Conservation (phyloP, 2,329 filamentous ascomycete genomes). For the Pseudogymnoascus sp. region DNA sequence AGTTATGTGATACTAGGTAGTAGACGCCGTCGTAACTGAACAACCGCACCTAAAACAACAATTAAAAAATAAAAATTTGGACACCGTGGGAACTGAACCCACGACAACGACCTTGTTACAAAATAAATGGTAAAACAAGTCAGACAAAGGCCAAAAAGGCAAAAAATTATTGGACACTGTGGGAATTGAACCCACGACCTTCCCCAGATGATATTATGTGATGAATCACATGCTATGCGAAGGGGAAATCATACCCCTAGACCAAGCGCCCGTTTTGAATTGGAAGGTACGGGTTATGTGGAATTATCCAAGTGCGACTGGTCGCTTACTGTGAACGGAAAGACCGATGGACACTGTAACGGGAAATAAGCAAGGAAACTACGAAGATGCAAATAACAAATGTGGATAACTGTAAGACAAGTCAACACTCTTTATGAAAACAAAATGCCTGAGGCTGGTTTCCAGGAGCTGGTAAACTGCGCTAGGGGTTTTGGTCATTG, state of each 20-base stretch:
- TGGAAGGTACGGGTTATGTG: not conserved
- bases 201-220: not conserved
- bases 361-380: not conserved
- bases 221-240: not conserved
- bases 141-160: not conserved
- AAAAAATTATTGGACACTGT: not conserved
- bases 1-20: no score
- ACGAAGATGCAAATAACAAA: not conserved
- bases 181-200: slow-evolving; percentile 8
- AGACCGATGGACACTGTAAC: not conserved
- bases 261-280: slow-evolving; percentile 7
- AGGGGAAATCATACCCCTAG: slow-evolving; percentile 9
- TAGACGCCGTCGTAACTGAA: no score
- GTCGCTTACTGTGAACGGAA: no score
- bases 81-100: slow-evolving; percentile 2
- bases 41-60: no score
- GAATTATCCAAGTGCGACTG: not conserved
- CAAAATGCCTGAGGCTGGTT: not conserved
- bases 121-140: no score
- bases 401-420: not conserved
- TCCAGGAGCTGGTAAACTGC: not conserved
- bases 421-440: not conserved
- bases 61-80: not conserved
- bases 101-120: not conserved
- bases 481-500: not conserved